Percentiles rank a stretch among this genome's conserved stretches.
Conservation (phyloP, 495 filamentous ascomycete species). For the Penicillium silybi region DNA sequence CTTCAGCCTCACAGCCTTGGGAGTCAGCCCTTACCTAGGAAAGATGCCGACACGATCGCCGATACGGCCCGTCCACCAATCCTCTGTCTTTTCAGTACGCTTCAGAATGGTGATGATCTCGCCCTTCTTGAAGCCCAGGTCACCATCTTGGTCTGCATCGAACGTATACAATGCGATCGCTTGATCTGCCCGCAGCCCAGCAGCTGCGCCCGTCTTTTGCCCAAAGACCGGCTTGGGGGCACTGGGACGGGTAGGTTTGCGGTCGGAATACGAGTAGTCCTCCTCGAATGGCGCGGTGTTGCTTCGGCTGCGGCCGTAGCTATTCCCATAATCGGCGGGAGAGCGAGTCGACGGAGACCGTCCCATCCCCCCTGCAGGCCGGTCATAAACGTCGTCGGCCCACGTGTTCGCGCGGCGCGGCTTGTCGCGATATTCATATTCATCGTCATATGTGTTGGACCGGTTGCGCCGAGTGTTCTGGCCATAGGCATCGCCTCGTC, state of each 20-base stretch:
- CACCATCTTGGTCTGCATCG: constrained; percentile 88
- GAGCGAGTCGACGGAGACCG: constrained; percentile 48
- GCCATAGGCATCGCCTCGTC: constrained; percentile 68
- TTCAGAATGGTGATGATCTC: constrained; percentile 97
- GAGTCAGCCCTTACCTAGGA: constrained; percentile 41
- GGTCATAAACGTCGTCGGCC: constrained; percentile 87
- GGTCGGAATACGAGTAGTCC: constrained; percentile 59
- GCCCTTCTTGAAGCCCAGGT: constrained; percentile 94
- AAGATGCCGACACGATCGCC: constrained; percentile 63
- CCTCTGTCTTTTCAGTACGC: constrained; percentile 88
- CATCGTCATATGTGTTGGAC: constrained; percentile 47
- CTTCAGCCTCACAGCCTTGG: not conserved
- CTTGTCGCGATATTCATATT: constrained; percentile 59
- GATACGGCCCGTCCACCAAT: constrained; percentile 76
- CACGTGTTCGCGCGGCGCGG: constrained; percentile 75
- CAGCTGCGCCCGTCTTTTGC: constrained; percentile 49
- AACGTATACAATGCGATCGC: constrained; percentile 89
- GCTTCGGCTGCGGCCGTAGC: constrained; percentile 41
- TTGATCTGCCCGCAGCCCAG: constrained; percentile 70
- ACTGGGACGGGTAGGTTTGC: constrained; percentile 60
- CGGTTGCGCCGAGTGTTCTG: constrained; percentile 63
- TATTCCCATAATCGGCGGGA: constrained; percentile 41
- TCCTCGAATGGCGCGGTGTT: constrained; percentile 47
- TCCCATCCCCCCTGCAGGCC: constrained; percentile 45
- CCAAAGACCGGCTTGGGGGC: constrained; percentile 85